Base-by-base conservation (phyloP, 768 basidiomycete genomes). In the Scleroderma citrinum region DNA sequence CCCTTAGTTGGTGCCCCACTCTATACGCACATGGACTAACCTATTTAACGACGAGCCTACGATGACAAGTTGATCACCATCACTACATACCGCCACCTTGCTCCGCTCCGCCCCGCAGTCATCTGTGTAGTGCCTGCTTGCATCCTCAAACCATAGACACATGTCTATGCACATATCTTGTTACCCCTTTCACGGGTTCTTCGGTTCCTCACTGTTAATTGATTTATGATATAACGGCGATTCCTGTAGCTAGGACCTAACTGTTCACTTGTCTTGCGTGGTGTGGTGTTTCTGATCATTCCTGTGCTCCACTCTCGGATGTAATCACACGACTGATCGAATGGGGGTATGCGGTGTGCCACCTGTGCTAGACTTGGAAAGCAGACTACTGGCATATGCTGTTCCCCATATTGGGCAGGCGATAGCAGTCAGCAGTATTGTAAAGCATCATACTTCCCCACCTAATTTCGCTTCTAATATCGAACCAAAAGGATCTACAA, bases 51-150 rank as follows among this genome's bases (percentile, higher is more conserved):
- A 32, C 30, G 43, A 32, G 26, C 26, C 30, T 21, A n/a, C n/a
- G n/a, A n/a, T 26, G 10, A 16, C 3, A 17, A 19, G 43, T 19
- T 26, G 30, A 7, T n/a, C 11, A 21, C 29, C 43, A 32, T 30
- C 26, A 31, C 43, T 24, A 30, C 23, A n/a, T 43, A 26, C 26
- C 24, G 20, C 20, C 41, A 8, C 45, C n/a, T 46, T 12, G 17
- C 29, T 34, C 39, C 21, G 24, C 19, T 19, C 6, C 17, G 17
- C 41, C 41, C 29, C 7, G 7, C 21, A n/a, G n/a, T n/a, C 16
- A 31, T 46, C 34, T 29, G 29, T n/a, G 26, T 46, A 26, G 46
- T 46, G 37, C 14, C 19, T 35, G 46, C 37, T 46, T 37, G 43
- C 31, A 32, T 44, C 34, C 34, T 13, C 38, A 12, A n/a, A 40